Evolutionary conservation across 2,329 filamentous ascomycete genomes (phyloP).

Genomic region (Ophiostoma fasciatum): DNA sequence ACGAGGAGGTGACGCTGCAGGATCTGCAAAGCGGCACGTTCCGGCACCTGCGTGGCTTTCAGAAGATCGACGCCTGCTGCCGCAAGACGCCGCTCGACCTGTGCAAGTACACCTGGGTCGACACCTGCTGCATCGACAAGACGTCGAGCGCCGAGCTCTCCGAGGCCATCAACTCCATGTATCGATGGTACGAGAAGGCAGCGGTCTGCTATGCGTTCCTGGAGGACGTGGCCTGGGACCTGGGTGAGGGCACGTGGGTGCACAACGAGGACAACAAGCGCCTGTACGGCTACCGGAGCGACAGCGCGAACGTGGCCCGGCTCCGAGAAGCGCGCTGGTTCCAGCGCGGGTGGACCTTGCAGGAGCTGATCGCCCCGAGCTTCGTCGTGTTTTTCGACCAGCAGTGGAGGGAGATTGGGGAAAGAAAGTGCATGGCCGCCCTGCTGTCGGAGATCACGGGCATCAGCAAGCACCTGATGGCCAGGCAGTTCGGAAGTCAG

Average conservation of each 20-base stretch:
- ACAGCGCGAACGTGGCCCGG: no score
- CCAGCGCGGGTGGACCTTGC: no score
- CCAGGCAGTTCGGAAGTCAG: no score
- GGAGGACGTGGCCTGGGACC: neutral
- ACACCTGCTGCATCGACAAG: conserved; percentile 12
- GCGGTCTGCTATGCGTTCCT: conserved; percentile 6
- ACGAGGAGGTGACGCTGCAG: conserved; percentile 4
- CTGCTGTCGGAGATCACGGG: no score
- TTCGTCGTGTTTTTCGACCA: no score
- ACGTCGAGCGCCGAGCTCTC: conserved; percentile 6
- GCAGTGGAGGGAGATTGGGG: no score
- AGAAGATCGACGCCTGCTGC: conserved; percentile 3
- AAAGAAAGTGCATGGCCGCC: no score
- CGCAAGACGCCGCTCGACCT: neutral
- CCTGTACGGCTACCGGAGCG: no score
- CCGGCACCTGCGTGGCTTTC: neutral
- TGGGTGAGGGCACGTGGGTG: neutral
- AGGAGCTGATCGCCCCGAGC: no score
- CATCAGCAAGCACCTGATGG: no score
- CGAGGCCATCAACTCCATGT: conserved; percentile 11
- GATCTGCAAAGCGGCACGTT: neutral
- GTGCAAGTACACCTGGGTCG: conserved; percentile 6
- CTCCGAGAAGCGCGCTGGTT: no score
- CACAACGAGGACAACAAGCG: neutral
- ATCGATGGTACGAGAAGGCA: conserved; percentile 5